These are phyloP conservation scores for Cordia subcordata DNA, from an alignment of 257 asterid species.

Conservation along the genomic window DNA sequence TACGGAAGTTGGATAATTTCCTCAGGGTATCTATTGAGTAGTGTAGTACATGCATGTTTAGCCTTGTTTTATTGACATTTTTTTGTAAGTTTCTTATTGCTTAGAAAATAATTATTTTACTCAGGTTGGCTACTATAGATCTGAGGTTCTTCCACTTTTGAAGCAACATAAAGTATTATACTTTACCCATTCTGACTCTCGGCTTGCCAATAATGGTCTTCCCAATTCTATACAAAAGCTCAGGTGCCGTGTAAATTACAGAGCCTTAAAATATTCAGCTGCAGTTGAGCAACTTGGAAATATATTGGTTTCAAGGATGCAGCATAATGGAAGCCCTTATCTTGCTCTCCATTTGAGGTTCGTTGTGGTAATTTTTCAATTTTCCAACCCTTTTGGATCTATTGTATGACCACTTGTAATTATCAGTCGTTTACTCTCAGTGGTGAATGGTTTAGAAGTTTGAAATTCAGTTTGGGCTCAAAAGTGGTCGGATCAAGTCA, in stretches of 20 bases:
- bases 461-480: no score
- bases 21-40: no score
- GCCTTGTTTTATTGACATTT: not conserved
- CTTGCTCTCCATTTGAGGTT: conserved; percentile 97
- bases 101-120: conserved; percentile 5
- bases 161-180: conserved; percentile 91
- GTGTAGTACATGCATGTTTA: no score
- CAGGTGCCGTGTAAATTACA: conserved; percentile 89
- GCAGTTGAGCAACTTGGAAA: conserved; percentile 70
- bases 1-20: no score
- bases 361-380: conserved; percentile 12
- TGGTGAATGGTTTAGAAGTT: no score
- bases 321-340: conserved; percentile 55
- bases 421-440: no score
- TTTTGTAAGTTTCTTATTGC: not conserved
- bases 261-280: conserved; percentile 77
- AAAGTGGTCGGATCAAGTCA: no score
- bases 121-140: conserved; percentile 79
- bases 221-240: conserved; percentile 77
- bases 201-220: conserved; percentile 88
- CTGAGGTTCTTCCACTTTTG: conserved; percentile 77
- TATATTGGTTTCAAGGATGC: conserved; percentile 72
- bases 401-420: no score
- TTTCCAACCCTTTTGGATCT: not conserved
- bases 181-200: conserved; percentile 90